These are phyloP conservation scores for Porpolomopsis calyptriformis DNA, from an alignment of 768 basidiomycete species.

Conservation along the genomic window DNA sequence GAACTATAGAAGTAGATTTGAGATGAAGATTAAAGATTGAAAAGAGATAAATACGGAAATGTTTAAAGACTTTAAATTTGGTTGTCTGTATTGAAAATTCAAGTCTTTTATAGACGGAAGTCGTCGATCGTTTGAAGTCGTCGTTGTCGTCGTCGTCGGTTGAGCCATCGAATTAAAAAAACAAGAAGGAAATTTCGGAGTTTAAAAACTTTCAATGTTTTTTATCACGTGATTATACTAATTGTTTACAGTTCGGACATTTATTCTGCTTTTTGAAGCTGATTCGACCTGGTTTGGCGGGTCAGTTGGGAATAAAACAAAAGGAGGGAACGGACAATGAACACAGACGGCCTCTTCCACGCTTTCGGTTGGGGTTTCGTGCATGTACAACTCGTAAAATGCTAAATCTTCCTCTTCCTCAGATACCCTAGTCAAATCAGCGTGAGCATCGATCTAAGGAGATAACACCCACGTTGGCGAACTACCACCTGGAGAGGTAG, in stretches of 20 bases:
- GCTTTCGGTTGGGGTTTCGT: neutral
- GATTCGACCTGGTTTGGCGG: neutral
- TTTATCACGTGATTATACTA: no score
- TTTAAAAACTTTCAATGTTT: no score
- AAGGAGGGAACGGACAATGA: neutral
- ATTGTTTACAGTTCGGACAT: neutral
- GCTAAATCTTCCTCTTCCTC: neutral
- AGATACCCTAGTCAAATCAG: no score
- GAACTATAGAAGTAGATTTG: constrained; percentile 32
- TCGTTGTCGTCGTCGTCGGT: no score
- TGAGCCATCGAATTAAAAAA: no score
- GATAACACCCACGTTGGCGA: no score
- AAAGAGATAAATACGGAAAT: constrained; percentile 12
- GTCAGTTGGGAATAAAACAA: neutral
- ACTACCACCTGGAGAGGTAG: no score
- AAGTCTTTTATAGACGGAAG: constrained; percentile 67
- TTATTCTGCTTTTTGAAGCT: neutral
- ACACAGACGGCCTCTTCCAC: neutral
- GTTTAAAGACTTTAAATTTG: constrained; percentile 23
- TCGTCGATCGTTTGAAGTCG: constrained; percentile 38
- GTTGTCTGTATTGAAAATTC: constrained; percentile 42
- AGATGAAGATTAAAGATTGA: constrained; percentile 12
- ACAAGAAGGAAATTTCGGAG: no score
- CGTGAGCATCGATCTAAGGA: no score
- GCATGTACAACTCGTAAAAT: neutral